Evolutionary conservation across 192 early-diverging fungal genomes (phyloP).

Genomic region (Podila verticillata): DNA sequence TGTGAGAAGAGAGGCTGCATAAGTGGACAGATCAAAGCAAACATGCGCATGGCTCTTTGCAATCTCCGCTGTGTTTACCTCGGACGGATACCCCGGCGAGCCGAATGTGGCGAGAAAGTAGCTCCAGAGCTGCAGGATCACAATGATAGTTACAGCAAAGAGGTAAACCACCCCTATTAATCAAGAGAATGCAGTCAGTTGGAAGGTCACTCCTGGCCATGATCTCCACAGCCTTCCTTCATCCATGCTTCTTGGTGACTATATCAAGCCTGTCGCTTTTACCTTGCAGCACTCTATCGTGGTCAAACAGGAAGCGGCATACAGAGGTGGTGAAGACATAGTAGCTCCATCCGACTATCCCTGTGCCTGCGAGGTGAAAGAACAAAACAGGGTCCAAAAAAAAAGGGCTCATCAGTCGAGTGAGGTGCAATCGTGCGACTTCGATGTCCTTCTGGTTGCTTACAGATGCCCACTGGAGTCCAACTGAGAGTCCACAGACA

Average conservation of each 20-base stretch:
- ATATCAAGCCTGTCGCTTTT: background rate
- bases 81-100: constrained; percentile 44
- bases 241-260: background rate
- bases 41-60: background rate
- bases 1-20: background rate
- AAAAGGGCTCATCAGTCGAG: background rate
- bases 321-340: constrained; percentile 31
- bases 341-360: constrained; percentile 33
- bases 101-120: constrained; percentile 40
- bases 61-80: constrained; percentile 11
- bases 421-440: background rate
- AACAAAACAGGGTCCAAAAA: background rate
- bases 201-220: background rate
- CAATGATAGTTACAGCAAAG: constrained; percentile 5
- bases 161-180: constrained; percentile 22
- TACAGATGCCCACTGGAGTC: constrained; percentile 43
- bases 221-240: background rate
- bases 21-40: background rate
- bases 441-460: background rate
- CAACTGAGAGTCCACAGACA: constrained; percentile 21
- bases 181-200: background rate
- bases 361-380: constrained; percentile 10
- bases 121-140: constrained; percentile 45
- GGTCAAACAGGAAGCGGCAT: constrained; percentile 30
- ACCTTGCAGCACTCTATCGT: constrained; percentile 37